phyloP scores from a whole-genome alignment of 805 yeast genomes.

The Wickerhamia fluorescens region DNA sequence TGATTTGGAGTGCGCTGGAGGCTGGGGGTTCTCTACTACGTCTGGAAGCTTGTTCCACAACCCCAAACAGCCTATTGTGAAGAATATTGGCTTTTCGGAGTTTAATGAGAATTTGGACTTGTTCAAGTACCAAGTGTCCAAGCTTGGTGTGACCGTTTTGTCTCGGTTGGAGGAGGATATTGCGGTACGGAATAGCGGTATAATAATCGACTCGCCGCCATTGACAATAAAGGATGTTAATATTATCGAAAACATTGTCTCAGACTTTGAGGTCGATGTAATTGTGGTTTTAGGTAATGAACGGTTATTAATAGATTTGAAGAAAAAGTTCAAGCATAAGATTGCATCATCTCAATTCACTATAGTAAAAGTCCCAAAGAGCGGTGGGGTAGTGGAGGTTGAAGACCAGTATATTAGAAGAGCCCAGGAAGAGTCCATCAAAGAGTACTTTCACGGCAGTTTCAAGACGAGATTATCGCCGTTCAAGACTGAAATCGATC shows the following conservation, averaged over 20 bases:
- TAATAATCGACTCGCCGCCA: constrained; percentile 71
- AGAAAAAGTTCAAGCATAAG: constrained; percentile 40
- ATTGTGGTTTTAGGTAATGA: constrained; percentile 75
- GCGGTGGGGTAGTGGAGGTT: constrained; percentile 71
- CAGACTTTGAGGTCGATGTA: constrained; percentile 52
- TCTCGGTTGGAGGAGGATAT: constrained; percentile 47
- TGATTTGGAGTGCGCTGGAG: constrained; percentile 61
- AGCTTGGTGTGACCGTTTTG: constrained; percentile 43
- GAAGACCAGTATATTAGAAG: constrained; percentile 66
- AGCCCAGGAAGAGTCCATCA: constrained; percentile 67
- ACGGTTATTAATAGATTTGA: constrained; percentile 55
- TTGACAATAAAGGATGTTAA: constrained; percentile 43
- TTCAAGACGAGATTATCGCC: constrained; percentile 67
- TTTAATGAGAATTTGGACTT: constrained; percentile 49
- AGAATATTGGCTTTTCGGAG: constrained; percentile 66
- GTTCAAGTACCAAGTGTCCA: constrained; percentile 43
- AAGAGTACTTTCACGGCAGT: constrained; percentile 86
- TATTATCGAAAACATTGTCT: constrained; percentile 49
- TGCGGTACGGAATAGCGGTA: constrained; percentile 42
- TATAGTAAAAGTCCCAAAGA: constrained; percentile 57
- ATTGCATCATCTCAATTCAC: constrained; percentile 23
- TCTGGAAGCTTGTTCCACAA: constrained; percentile 72
- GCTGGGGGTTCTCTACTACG: constrained; percentile 70
- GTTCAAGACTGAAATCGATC: constrained; percentile 70
- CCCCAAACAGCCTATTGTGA: constrained; percentile 86